A percentile compares a stretch with the other conserved stretches of the same genome.
phyloP scores from a whole-genome alignment of 1,284 basidiomycete species.

The Cryptococcus wingfieldii region DNA sequence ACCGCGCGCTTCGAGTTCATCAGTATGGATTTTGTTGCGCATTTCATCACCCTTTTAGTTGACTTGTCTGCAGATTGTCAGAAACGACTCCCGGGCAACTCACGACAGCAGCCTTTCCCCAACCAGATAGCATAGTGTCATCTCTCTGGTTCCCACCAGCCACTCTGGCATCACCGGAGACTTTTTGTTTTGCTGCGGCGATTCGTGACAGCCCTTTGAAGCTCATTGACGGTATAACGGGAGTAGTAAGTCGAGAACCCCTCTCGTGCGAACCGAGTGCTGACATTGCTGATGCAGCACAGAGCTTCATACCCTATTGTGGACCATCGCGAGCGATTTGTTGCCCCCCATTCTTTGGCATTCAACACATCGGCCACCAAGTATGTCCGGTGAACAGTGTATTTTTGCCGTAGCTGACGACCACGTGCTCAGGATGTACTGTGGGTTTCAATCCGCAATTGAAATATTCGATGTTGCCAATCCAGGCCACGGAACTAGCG shows the following conservation, averaged over 20 bases:
- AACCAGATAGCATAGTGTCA: slow-evolving; percentile 68
- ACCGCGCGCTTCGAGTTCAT: slow-evolving; percentile 34
- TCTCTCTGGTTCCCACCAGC: slow-evolving; percentile 78
- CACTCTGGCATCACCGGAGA: slow-evolving; percentile 55
- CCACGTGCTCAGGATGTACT: slow-evolving; percentile 57
- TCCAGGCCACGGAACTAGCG: slow-evolving; percentile 48
- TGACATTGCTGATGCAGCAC: slow-evolving; percentile 53
- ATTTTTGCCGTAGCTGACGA: slow-evolving; percentile 1
- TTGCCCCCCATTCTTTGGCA: slow-evolving; percentile 75
- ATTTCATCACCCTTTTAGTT: neutral
- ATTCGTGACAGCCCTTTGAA: slow-evolving; percentile 76
- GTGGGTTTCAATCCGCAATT: slow-evolving; percentile 82
- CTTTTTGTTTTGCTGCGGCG: slow-evolving; percentile 75
- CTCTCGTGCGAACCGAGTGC: neutral
- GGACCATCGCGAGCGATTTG: slow-evolving; percentile 80
- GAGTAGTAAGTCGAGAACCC: slow-evolving; percentile 56
- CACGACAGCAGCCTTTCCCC: slow-evolving; percentile 42
- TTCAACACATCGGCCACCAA: slow-evolving; percentile 67
- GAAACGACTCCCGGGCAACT: slow-evolving; percentile 1
- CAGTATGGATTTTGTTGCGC: slow-evolving; percentile 18
- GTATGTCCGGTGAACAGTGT: slow-evolving; percentile 50
- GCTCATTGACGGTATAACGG: slow-evolving; percentile 69
- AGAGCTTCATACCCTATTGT: slow-evolving; percentile 87
- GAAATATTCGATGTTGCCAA: slow-evolving; percentile 72
- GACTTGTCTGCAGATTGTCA: neutral